These are phyloP conservation scores for Tulasnella sp. DNA, from an alignment of 768 basidiomycete genomes.

Conservation along the genomic window DNA sequence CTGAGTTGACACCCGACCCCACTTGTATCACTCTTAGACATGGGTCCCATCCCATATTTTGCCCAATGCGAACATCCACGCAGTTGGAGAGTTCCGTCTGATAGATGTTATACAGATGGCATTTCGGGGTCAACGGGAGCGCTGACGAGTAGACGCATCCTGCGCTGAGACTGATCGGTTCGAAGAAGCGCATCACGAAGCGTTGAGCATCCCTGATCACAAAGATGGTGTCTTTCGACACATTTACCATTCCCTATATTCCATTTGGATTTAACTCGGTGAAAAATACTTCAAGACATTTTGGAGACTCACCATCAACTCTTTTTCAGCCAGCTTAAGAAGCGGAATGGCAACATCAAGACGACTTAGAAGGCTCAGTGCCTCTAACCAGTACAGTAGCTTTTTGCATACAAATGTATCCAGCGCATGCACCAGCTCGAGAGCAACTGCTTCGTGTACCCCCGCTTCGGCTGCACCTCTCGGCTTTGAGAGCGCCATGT, in stretches of 20 bases:
- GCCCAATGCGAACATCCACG: too few relatives aligned
- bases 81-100: too few relatives aligned
- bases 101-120: too few relatives aligned
- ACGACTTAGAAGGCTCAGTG: neutral
- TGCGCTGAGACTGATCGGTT: neutral
- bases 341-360: neutral
- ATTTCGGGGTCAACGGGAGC: neutral
- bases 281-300: neutral
- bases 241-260: neutral
- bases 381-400: slow-evolving; percentile 6
- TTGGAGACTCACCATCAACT: neutral
- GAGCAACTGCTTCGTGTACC: neutral
- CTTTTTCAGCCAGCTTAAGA: neutral
- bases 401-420: neutral
- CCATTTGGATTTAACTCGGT: neutral
- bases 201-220: slow-evolving; percentile 2
- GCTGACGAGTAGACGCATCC: neutral
- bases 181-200: neutral
- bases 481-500: neutral
- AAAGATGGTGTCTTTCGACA: neutral
- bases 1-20: neutral
- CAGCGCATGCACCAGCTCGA: neutral
- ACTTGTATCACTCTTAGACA: too few relatives aligned
- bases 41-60: too few relatives aligned
- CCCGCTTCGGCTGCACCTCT: too few relatives aligned